Percentiles rank a stretch among this genome's conserved stretches.
These are phyloP conservation scores for Trypanosomatidae sp. DNA, from an alignment of 208 protist genomes.

Conservation along the genomic window DNA sequence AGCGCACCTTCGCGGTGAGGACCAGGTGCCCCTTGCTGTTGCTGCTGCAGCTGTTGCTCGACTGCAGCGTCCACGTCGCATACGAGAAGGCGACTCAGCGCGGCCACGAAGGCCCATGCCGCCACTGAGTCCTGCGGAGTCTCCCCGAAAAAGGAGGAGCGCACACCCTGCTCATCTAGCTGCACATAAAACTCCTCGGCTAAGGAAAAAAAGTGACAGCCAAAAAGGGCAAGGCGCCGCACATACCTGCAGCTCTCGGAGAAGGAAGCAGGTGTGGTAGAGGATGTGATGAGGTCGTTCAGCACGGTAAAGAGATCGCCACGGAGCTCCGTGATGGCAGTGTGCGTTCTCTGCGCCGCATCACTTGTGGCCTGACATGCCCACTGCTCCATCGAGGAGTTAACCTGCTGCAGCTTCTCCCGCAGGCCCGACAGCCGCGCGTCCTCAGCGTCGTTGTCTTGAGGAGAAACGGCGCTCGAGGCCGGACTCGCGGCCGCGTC, in stretches of 20 bases:
- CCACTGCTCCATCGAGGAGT: slow-evolving; percentile 15
- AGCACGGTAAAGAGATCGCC: neutral
- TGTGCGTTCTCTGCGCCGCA: slow-evolving; percentile 12
- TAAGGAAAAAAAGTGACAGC: slow-evolving; percentile 26
- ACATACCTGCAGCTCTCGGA: neutral
- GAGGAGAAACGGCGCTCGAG: neutral
- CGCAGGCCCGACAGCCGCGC: slow-evolving; percentile 11
- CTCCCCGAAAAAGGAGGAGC: slow-evolving; percentile 13
- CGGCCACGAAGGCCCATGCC: slow-evolving; percentile 30
- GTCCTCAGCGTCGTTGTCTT: slow-evolving; percentile 9
- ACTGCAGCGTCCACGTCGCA: slow-evolving; percentile 24
- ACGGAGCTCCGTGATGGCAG: slow-evolving; percentile 17
- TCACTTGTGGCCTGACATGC: slow-evolving; percentile 2
- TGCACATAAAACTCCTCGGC: slow-evolving; percentile 43
- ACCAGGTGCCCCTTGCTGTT: neutral
- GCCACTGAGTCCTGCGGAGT: slow-evolving; percentile 25
- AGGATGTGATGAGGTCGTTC: slow-evolving; percentile 1
- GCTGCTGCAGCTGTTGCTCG: slow-evolving; percentile 12
- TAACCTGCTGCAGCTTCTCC: slow-evolving; percentile 2
- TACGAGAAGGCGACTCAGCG: slow-evolving; percentile 29
- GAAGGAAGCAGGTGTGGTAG: neutral
- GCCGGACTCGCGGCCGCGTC: neutral
- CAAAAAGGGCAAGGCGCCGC: slow-evolving; percentile 17
- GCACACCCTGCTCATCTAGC: slow-evolving; percentile 25
- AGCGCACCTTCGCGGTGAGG: slow-evolving; percentile 30